Conservation (phyloP, 352 stramenopile species). For the Globisporangium alternatum region DNA sequence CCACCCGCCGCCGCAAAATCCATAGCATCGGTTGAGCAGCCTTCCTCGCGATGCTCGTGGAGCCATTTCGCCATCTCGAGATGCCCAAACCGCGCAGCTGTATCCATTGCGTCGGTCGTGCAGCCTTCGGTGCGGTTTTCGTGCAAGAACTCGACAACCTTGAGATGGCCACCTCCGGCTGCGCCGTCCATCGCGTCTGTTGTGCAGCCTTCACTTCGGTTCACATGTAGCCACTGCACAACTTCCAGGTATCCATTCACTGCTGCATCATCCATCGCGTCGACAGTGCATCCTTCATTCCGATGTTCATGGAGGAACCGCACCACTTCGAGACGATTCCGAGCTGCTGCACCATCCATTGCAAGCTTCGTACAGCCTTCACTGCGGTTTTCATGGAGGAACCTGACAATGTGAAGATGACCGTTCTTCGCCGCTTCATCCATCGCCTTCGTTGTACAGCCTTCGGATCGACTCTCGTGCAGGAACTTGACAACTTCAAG, state of each 20-base stretch:
- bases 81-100: not conserved
- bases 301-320: conserved; percentile 1
- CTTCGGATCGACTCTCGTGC: conserved; percentile 3
- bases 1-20: not conserved
- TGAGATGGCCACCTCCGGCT: not conserved
- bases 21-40: not conserved
- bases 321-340: not conserved
- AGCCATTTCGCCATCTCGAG: not conserved
- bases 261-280: not conserved
- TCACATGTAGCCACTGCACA: not conserved
- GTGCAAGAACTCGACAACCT: not conserved
- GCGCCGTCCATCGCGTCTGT: not conserved
- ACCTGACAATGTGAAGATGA: not conserved
- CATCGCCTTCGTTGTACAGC: conserved; percentile 1
- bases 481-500: conserved; percentile 7
- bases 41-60: not conserved
- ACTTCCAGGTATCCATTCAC: not conserved
- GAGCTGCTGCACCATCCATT: not conserved
- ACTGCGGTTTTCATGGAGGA: not conserved
- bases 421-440: not conserved
- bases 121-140: not conserved
- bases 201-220: not conserved
- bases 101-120: not conserved
- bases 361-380: not conserved
- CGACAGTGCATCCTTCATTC: not conserved